Base-by-base conservation (phyloP, 2,329 filamentous ascomycete species). In the Simplicillium sp. region DNA sequence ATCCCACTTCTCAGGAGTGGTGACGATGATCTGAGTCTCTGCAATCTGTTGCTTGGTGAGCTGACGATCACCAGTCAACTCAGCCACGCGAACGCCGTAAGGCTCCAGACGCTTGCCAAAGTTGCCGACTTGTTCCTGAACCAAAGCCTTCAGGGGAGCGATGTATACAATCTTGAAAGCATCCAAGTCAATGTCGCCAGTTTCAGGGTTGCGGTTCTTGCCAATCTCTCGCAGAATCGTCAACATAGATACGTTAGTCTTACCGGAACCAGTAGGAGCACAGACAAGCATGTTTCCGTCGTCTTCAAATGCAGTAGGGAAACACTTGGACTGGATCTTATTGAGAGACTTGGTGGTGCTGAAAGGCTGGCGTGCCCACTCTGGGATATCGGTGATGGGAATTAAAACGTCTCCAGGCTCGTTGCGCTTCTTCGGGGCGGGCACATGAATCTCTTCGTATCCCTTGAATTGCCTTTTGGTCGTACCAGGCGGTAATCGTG, bases 121-220 rank as follows among this genome's bases (percentile, higher is more conserved):
- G 61, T 97, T 98, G 41, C 92, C 92, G 40, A 98, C 92, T 64
- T 98, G 92, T 59, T 98, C 92, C 60, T 96, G 89, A 3, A 98
- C 92, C 48, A 98, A 66, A 36, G 92, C 92, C 60, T 98, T 98
- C 44, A 98, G 63, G 0, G 92, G 92, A 25, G 92, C 92, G 55
- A 98, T 96, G 59, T 94, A 98, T 34, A 98, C 84, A 52, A 98
- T 96, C 67, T 98, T 98, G 71, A 98, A 98, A 34, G 89, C 81
- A 55, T 98, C 92, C 8, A 98, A 70, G 60, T 94, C 87, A 48
- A 98, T 92, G 45, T 94, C 84, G n/a, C 92, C 92, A 1, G 87
- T 95, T 47, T 83, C 71, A 0, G 85, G 78, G 54, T 98, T 83
- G 43, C 90, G 79, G 57, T 98, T 83, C 68, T 97, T 98, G 46